These are phyloP conservation scores for Zygoascus biomembranicola DNA, from an alignment of 805 yeast species.

Conservation along the genomic window DNA sequence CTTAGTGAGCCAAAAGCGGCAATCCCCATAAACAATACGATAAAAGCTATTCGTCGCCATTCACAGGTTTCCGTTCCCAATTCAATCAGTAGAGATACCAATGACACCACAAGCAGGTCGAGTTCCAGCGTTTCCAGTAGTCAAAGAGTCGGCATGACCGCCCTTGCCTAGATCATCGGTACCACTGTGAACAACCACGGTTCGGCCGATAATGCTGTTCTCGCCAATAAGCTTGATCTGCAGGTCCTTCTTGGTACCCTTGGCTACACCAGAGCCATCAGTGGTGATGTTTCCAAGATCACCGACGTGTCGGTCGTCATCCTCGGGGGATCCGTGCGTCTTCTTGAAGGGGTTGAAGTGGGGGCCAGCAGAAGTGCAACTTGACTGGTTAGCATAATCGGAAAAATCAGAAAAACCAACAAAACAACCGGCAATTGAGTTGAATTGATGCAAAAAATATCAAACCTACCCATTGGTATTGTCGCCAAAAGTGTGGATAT, in stretches of 20 bases:
- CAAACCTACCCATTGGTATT: conserved; percentile 72
- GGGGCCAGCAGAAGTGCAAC: conserved; percentile 95
- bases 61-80: conserved; percentile 7
- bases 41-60: neutral
- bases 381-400: neutral
- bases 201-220: conserved; percentile 86
- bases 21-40: neutral
- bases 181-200: conserved; percentile 91
- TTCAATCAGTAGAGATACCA: conserved; percentile 50
- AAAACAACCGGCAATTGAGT: neutral
- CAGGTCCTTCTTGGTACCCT: conserved; percentile 75
- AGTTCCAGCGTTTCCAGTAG: conserved; percentile 96
- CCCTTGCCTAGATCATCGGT: conserved; percentile 93
- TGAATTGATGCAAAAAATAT: no score
- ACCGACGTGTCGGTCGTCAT: conserved; percentile 78
- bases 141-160: conserved; percentile 81
- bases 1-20: neutral
- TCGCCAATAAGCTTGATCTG: conserved; percentile 78
- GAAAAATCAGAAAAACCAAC: neutral
- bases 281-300: conserved; percentile 93
- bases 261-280: conserved; percentile 81
- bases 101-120: conserved; percentile 99
- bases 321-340: conserved; percentile 89
- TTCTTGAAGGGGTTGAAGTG: conserved; percentile 90
- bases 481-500: conserved; percentile 96